A percentile compares a stretch with the other conserved stretches of the same genome.
Evolutionary conservation across 192 early-diverging fungal species (phyloP).

Genomic region (Lunasporangiospora selenospora): DNA sequence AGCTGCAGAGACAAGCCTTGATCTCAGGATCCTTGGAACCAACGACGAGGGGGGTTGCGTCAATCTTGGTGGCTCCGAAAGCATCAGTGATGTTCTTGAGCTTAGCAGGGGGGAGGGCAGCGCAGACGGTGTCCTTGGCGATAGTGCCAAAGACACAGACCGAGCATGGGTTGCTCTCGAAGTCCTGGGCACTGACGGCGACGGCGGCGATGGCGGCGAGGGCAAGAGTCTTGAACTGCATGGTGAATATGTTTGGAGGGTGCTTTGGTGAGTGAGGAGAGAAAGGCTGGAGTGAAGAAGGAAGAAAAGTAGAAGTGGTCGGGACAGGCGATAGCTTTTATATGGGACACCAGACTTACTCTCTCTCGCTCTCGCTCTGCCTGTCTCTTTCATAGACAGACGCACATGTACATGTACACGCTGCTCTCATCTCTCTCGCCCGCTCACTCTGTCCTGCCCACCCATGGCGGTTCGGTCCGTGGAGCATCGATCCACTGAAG

Average conservation of each 20-base stretch:
- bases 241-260: constrained; percentile 3
- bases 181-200: constrained; percentile 23
- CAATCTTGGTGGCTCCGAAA: not conserved
- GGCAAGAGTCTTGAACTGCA: constrained; percentile 49
- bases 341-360: too few species aligned
- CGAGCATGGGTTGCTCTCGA: constrained; percentile 30
- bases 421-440: too few species aligned
- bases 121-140: constrained; percentile 23
- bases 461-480: too few species aligned
- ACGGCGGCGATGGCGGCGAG: constrained; percentile 34
- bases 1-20: constrained; percentile 34
- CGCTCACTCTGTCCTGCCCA: too few species aligned
- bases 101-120: constrained; percentile 8
- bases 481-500: too few species aligned
- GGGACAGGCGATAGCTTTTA: too few species aligned
- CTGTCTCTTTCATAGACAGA: too few species aligned
- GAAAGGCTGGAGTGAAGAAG: too few species aligned
- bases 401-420: too few species aligned
- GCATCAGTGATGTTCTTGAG: not conserved
- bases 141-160: constrained; percentile 23
- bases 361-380: too few species aligned
- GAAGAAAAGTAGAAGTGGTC: too few species aligned
- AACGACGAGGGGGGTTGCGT: not conserved
- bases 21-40: constrained; percentile 4
- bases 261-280: not conserved